Conservation (phyloP, 371 early-diverging fungal genomes). For the Syncephalis fuscata region DNA sequence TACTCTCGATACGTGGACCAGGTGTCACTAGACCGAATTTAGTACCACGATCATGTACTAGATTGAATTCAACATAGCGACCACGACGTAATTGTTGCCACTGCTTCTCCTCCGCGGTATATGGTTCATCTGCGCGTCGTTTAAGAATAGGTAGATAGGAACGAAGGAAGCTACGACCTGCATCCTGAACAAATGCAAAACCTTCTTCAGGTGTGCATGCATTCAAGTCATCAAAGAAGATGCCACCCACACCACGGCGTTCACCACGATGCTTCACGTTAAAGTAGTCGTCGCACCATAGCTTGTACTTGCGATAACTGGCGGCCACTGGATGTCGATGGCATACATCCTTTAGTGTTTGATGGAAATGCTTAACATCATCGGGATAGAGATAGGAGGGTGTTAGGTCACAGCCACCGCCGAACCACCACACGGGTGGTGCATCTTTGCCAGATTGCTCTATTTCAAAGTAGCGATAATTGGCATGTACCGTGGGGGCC, state of each 20-base stretch:
- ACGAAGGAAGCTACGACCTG: slow-evolving; percentile 49
- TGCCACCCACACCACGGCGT: slow-evolving; percentile 72
- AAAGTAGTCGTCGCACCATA: slow-evolving; percentile 77
- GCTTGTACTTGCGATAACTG: slow-evolving; percentile 64
- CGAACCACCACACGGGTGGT: slow-evolving; percentile 69
- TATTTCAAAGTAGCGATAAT: slow-evolving; percentile 96
- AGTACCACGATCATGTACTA: slow-evolving; percentile 78
- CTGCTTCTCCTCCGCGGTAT: slow-evolving; percentile 37
- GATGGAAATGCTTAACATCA: slow-evolving; percentile 67
- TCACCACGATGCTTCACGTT: slow-evolving; percentile 57
- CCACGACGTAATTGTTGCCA: slow-evolving; percentile 83
- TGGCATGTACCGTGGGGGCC: slow-evolving; percentile 90
- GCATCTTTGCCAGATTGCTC: slow-evolving; percentile 24
- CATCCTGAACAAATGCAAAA: slow-evolving; percentile 48
- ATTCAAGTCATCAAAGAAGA: slow-evolving; percentile 76
- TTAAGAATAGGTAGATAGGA: slow-evolving; percentile 65
- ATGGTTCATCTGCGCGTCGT: slow-evolving; percentile 43
- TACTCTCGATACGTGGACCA: slow-evolving; percentile 76
- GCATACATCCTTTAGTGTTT: slow-evolving; percentile 56
- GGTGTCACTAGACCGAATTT: slow-evolving; percentile 77
- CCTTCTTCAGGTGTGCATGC: slow-evolving; percentile 35
- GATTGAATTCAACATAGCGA: slow-evolving; percentile 79
- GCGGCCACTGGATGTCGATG: slow-evolving; percentile 38
- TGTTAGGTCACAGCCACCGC: slow-evolving; percentile 74
- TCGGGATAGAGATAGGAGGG: slow-evolving; percentile 63